These are phyloP conservation scores for Xylaria sp. DNA, from an alignment of 2,329 filamentous ascomycete genomes.

Conservation along the genomic window DNA sequence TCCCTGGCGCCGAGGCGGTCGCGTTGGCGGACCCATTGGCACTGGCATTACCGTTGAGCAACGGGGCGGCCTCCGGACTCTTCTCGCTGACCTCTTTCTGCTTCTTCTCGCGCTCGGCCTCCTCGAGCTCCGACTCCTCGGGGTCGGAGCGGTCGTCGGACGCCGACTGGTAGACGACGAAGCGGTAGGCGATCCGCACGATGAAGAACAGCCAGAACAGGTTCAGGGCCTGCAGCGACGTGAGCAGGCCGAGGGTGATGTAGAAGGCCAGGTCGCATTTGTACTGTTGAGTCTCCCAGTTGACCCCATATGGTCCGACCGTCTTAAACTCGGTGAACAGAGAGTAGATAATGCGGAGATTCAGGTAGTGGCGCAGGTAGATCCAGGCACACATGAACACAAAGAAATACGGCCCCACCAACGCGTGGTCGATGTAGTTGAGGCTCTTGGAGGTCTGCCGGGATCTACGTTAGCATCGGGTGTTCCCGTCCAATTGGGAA, in stretches of 20 bases:
- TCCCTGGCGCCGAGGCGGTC: slow-evolving; percentile 19
- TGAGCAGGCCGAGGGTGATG: slow-evolving; percentile 68
- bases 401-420: slow-evolving; percentile 84
- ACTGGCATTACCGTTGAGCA: slow-evolving; percentile 36
- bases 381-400: slow-evolving; percentile 83
- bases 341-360: slow-evolving; percentile 75
- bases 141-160: slow-evolving; percentile 74
- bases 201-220: slow-evolving; percentile 83
- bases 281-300: slow-evolving; percentile 78
- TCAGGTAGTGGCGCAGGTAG: slow-evolving; percentile 86
- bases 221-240: slow-evolving; percentile 73
- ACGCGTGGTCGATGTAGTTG: slow-evolving; percentile 81
- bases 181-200: slow-evolving; percentile 72
- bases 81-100: slow-evolving; percentile 24
- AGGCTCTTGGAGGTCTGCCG: slow-evolving; percentile 81
- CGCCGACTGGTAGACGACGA: slow-evolving; percentile 61
- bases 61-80: slow-evolving; percentile 19
- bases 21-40: slow-evolving; percentile 33
- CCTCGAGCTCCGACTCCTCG: slow-evolving; percentile 64
- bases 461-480: slow-evolving; percentile 20
- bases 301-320: slow-evolving; percentile 72
- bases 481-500: background rate
- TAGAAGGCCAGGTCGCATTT: slow-evolving; percentile 72
- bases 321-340: slow-evolving; percentile 76
- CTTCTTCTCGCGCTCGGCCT: slow-evolving; percentile 38